A percentile compares a stretch with the other conserved stretches of the same genome.
phyloP scores from a whole-genome alignment of 1,284 basidiomycete species.

The Malassezia japonica region DNA sequence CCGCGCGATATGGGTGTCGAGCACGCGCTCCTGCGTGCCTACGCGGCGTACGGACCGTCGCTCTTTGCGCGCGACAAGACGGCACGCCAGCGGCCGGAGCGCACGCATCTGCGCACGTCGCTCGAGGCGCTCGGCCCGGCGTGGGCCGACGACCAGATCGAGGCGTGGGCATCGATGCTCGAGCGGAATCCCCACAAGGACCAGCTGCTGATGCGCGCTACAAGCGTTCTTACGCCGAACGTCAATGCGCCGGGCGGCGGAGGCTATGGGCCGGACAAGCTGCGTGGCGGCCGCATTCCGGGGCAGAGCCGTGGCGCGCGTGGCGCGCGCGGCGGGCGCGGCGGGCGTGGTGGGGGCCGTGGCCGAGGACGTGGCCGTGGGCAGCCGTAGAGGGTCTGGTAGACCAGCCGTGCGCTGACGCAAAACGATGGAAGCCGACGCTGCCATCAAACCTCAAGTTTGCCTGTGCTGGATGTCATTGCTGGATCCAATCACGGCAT shows the following conservation, averaged over 20 bases:
- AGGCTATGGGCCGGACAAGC: slow-evolving; percentile 1
- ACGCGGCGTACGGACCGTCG: not conserved
- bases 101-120: slow-evolving; percentile 8
- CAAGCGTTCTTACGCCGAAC: slow-evolving; percentile 6
- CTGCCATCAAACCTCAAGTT: no score
- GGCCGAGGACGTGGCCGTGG: slow-evolving; percentile 1
- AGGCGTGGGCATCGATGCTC: slow-evolving; percentile 14
- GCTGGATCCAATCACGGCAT: no score
- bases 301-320: not conserved
- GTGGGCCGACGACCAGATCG: slow-evolving; percentile 13
- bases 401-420: no score
- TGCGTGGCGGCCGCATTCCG: slow-evolving; percentile 4
- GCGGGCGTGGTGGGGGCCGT: slow-evolving; percentile 12
- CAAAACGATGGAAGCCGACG: no score
- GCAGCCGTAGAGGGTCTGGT: not conserved
- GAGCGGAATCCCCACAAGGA: slow-evolving; percentile 2
- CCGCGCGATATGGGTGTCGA: not conserved
- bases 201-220: not conserved
- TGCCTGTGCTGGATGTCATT: no score
- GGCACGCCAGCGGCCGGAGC: slow-evolving; percentile 3
- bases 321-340: slow-evolving; percentile 2
- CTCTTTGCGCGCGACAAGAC: slow-evolving; percentile 12
- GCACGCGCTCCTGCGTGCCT: slow-evolving; percentile 3
- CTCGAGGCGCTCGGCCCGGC: not conserved
- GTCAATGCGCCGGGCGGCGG: not conserved